A percentile compares a stretch with the other conserved stretches of the same genome.
phyloP scores from a whole-genome alignment of 352 stramenopile species.

The Globisporangium rhizosaccharum region DNA sequence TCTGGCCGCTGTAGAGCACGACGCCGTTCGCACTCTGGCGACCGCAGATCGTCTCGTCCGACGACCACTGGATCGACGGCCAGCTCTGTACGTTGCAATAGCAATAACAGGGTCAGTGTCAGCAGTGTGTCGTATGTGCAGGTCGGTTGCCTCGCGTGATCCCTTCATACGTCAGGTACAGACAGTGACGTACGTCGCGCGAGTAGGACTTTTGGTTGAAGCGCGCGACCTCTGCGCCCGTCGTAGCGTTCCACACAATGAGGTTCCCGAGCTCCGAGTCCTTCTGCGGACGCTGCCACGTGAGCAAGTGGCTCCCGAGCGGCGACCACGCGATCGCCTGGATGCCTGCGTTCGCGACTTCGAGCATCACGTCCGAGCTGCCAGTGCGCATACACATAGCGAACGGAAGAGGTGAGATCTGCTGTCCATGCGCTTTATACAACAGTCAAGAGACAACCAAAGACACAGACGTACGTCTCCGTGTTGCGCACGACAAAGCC shows the following conservation, averaged over 20 bases:
- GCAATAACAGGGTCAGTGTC: background rate
- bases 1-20: conserved; percentile 69
- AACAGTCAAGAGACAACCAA: no score
- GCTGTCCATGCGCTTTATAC: background rate
- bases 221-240: conserved; percentile 51
- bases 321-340: conserved; percentile 79
- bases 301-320: conserved; percentile 75
- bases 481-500: conserved; percentile 69
- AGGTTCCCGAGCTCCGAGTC: conserved; percentile 69
- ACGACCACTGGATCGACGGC: conserved; percentile 89
- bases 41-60: conserved; percentile 82
- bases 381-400: conserved; percentile 2
- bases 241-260: conserved; percentile 70
- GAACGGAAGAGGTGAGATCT: background rate
- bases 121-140: conserved; percentile 15
- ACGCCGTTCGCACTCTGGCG: conserved; percentile 75
- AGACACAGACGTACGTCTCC: conserved; percentile 29
- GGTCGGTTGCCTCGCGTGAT: no score
- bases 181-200: conserved; percentile 41
- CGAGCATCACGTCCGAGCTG: conserved; percentile 45
- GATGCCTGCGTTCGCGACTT: conserved; percentile 70
- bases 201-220: conserved; percentile 88
- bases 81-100: conserved; percentile 45
- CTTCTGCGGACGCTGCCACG: conserved; percentile 84
- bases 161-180: no score